phyloP scores from a whole-genome alignment of 2,329 filamentous ascomycete species.

The Magnaporthiopsis incrustans region DNA sequence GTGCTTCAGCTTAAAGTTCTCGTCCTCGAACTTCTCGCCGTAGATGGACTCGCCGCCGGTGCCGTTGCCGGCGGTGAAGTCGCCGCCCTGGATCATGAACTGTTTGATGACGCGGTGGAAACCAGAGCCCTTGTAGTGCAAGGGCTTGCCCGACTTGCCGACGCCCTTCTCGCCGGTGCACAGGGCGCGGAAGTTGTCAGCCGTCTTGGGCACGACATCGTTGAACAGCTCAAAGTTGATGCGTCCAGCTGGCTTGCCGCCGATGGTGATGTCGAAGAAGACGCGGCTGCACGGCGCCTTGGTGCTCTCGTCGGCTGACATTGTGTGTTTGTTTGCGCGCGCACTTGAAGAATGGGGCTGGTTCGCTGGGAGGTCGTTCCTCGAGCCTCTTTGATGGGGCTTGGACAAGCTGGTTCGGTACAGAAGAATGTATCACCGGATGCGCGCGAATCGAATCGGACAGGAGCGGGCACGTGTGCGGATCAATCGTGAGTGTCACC shows the following conservation, averaged over 20 bases:
- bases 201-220: conserved; percentile 82
- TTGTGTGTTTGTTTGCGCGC: conserved; percentile 16
- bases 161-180: conserved; percentile 92
- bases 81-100: conserved; percentile 98
- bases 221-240: conserved; percentile 78
- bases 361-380: neutral
- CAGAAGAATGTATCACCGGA: neutral
- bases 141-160: conserved; percentile 71
- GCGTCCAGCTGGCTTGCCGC: conserved; percentile 63
- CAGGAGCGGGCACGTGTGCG: neutral
- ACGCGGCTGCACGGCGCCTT: conserved; percentile 61
- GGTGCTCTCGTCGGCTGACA: conserved; percentile 34
- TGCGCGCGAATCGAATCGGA: neutral
- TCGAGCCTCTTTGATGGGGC: neutral
- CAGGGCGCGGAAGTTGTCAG: conserved; percentile 89
- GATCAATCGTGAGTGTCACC: neutral
- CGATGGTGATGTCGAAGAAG: conserved; percentile 89
- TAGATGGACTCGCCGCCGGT: conserved; percentile 97
- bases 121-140: conserved; percentile 85
- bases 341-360: neutral
- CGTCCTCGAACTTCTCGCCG: conserved; percentile 92
- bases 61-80: conserved; percentile 91
- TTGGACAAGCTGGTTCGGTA: neutral
- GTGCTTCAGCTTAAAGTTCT: conserved; percentile 90
- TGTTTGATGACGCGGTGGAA: conserved; percentile 98